phyloP scores from a whole-genome alignment of 257 asterid species.

The Solanum lycopersicoides region DNA sequence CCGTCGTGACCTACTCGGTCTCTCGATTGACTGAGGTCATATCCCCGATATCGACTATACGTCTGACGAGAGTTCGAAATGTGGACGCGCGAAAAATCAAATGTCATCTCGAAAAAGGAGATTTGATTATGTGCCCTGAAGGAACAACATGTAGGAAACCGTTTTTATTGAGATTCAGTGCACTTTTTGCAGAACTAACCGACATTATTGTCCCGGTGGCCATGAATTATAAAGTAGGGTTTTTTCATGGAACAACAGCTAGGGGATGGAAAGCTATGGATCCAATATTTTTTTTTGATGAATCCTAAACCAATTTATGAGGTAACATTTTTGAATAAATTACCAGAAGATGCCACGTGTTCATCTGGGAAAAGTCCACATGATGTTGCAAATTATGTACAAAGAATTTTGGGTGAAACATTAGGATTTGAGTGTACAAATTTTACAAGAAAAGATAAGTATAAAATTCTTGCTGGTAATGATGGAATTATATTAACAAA shows the following conservation, averaged over 20 bases:
- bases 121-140: slow-evolving; percentile 66
- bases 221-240: slow-evolving; percentile 64
- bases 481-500: slow-evolving; percentile 12
- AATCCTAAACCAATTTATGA: slow-evolving; percentile 78
- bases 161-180: slow-evolving; percentile 63
- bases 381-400: slow-evolving; percentile 32
- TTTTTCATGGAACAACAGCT: slow-evolving; percentile 85
- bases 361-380: slow-evolving; percentile 15
- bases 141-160: slow-evolving; percentile 94
- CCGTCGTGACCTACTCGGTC: slow-evolving; percentile 70
- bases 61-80: slow-evolving; percentile 47
- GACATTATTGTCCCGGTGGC: slow-evolving; percentile 83
- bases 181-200: slow-evolving; percentile 71
- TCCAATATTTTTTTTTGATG: slow-evolving; percentile 82
- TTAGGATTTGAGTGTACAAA: slow-evolving; percentile 23
- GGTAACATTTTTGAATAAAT: slow-evolving; percentile 28
- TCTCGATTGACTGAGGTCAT: slow-evolving; percentile 60
- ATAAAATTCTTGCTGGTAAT: slow-evolving; percentile 20
- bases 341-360: slow-evolving; percentile 23
- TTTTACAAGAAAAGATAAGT: slow-evolving; percentile 33
- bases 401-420: slow-evolving; percentile 14
- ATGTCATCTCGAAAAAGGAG: slow-evolving; percentile 45
- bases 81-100: slow-evolving; percentile 51
- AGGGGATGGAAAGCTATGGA: slow-evolving; percentile 86
- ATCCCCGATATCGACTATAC: slow-evolving; percentile 80